Evolutionary conservation across 345 rosid species (phyloP), one percentile per base, ranked within the genome.

Genomic region (Hypericum perforatum): DNA sequence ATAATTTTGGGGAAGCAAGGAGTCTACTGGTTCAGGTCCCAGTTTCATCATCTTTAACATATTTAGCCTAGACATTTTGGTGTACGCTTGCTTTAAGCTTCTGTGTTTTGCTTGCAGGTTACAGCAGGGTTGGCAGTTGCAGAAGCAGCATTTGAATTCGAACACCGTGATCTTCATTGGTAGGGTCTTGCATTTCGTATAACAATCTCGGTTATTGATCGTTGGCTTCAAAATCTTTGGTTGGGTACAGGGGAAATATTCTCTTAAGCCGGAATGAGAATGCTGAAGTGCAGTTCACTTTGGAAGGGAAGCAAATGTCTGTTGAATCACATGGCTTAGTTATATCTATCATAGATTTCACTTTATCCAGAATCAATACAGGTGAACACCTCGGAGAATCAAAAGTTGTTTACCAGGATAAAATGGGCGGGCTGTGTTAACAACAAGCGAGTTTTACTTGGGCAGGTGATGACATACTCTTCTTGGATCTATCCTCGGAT

Each of bases 141-240:
- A 63, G 98, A 92, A 82, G 84, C 78, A 68, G 95, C 94, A 53
- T 92, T 75, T 66, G 97, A 85, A 72, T 92, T 92, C 9, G 98
- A 92, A 70, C 95, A 88, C 57, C 82, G 97, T 6, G 95, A 88
- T 64, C 69, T 92, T 60, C 97, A 92, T 69, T 92, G 95, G 98
- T 92, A 8, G 66, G 57, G 37, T 58, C 22, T 13, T 22, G 40
- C 47, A 37, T 47, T 16, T 6, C 2, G 63, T 56, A 51, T 64
- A 16, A 11, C 57, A 45, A 36, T 59, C 12, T 40, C 45, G 3
- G 43, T 7, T 43, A 0, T 52, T 13, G 57, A 44, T 36, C 43
- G 14, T 48, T 72, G 16, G 46, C 16, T 37, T 16, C 11, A 39
- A n/a, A 41, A 6, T 29, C 4, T 54, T 59, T 55, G 52, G 38